A percentile compares a stretch with the other conserved stretches of the same genome.
phyloP scores from a whole-genome alignment of 2,329 filamentous ascomycete genomes.

The Aspergillus ustus region DNA sequence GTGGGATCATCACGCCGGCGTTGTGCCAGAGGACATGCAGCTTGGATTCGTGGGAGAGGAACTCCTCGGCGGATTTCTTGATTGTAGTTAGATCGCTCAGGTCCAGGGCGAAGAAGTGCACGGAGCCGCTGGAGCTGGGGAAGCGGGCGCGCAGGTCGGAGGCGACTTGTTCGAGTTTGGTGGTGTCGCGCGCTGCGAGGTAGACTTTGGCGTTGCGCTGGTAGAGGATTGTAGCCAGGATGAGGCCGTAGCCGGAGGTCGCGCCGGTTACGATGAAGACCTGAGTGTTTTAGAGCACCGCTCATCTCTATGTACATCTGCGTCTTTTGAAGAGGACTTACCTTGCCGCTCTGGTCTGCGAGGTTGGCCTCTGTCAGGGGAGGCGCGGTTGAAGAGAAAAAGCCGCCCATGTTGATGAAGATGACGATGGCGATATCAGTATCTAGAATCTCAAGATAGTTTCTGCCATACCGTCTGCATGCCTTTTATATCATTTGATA shows the following conservation, averaged over 20 bases:
- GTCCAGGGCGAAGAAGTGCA: conserved; percentile 52
- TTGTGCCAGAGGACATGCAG: conserved; percentile 51
- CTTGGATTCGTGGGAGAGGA: conserved; percentile 39
- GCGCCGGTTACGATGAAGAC: neutral
- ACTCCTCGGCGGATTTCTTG: conserved; percentile 34
- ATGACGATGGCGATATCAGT: neutral
- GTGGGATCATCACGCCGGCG: conserved; percentile 42
- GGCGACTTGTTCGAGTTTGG: neutral
- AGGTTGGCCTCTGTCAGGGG: neutral
- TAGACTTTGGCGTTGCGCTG: neutral
- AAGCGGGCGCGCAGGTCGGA: neutral
- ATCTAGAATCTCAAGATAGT: too few relatives aligned
- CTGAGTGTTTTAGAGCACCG: too few relatives aligned
- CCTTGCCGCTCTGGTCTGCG: neutral
- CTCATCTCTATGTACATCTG: too few relatives aligned
- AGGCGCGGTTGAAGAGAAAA: neutral
- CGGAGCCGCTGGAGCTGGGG: neutral
- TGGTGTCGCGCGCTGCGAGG: neutral
- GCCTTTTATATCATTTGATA: too few relatives aligned
- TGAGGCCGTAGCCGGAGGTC: neutral
- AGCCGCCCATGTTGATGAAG: neutral
- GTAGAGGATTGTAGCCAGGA: neutral
- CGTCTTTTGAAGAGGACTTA: too few relatives aligned
- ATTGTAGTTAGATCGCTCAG: conserved; percentile 30
- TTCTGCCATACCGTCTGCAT: too few relatives aligned